Evolutionary conservation across 108 stramenopile genomes (phyloP).

Genomic region (Cyclotella cryptica): DNA sequence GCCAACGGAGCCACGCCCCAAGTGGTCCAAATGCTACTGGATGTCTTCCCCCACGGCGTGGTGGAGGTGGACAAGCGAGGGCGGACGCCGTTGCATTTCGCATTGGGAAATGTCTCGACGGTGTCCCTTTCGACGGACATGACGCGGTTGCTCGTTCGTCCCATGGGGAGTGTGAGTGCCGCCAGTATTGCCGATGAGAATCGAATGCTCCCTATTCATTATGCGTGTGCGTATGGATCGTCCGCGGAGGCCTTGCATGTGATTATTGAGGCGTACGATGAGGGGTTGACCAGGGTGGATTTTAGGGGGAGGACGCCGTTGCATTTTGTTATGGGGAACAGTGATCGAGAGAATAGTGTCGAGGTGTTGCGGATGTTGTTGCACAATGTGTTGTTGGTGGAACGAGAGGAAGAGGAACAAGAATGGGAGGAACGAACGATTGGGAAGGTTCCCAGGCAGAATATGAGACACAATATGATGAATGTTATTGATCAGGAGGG

Average conservation of each 20-base stretch:
- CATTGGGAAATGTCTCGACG: slow-evolving; percentile 22
- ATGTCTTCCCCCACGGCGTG: slow-evolving; percentile 65
- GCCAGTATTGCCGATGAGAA: slow-evolving; percentile 61
- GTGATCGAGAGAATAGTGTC: not conserved
- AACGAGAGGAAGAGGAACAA: not conserved
- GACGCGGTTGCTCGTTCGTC: slow-evolving; percentile 11
- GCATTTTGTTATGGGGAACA: slow-evolving; percentile 76
- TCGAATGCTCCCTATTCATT: slow-evolving; percentile 84
- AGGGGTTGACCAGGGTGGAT: slow-evolving; percentile 60
- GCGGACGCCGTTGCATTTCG: slow-evolving; percentile 81
- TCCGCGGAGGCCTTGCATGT: slow-evolving; percentile 59
- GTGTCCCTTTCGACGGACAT: slow-evolving; percentile 6
- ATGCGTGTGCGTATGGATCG: slow-evolving; percentile 83
- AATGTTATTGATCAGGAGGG: slow-evolving; percentile 71
- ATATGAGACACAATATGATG: slow-evolving; percentile 23
- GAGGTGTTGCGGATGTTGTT: slow-evolving; percentile 56
- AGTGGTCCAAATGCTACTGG: slow-evolving; percentile 56
- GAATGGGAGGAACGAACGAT: slow-evolving; percentile 58
- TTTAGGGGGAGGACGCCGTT: slow-evolving; percentile 75
- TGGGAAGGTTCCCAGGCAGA: slow-evolving; percentile 56
- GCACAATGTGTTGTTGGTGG: slow-evolving; percentile 16
- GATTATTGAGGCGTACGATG: slow-evolving; percentile 67
- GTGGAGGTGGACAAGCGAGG: slow-evolving; percentile 64
- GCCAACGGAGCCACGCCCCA: slow-evolving; percentile 72
- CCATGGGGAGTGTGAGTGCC: slow-evolving; percentile 13